Percentiles rank a stretch among this genome's conserved stretches.
Evolutionary conservation across 306 rosid species (phyloP).

Genomic region (Cotoneaster glaucophyllus): DNA sequence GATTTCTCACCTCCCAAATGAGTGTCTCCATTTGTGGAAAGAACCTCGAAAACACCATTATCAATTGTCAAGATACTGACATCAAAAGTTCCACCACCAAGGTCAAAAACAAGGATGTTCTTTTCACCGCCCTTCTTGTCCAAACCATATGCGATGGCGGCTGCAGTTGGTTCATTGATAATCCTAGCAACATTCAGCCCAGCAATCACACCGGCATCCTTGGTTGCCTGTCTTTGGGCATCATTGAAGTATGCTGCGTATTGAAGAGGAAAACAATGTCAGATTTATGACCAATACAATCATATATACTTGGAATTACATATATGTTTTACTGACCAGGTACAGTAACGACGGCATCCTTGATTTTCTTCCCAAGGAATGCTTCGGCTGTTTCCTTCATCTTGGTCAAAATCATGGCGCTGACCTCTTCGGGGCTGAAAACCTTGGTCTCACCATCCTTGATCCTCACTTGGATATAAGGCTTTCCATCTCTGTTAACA

Average conservation of each 20-base stretch:
- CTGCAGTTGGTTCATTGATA: constrained; percentile 96
- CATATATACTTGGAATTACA: background rate
- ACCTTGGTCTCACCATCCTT: constrained; percentile 96
- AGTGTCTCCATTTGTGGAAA: constrained; percentile 93
- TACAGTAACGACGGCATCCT: constrained; percentile 89
- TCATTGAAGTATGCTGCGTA: constrained; percentile 89
- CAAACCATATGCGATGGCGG: constrained; percentile 95
- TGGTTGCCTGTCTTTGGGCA: constrained; percentile 99
- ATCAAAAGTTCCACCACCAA: constrained; percentile 98
- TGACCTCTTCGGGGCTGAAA: constrained; percentile 94
- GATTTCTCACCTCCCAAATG: constrained; percentile 84
- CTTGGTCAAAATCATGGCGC: constrained; percentile 79
- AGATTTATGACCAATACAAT: background rate
- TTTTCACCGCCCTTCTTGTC: constrained; percentile 99
- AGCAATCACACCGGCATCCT: constrained; percentile 94
- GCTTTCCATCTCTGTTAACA: constrained; percentile 95
- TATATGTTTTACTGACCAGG: constrained; percentile 49
- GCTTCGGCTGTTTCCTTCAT: constrained; percentile 99
- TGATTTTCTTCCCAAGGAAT: constrained; percentile 88
- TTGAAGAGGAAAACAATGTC: constrained; percentile 1
- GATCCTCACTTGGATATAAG: constrained; percentile 75
- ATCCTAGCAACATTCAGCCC: constrained; percentile 97
- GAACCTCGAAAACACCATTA: constrained; percentile 95
- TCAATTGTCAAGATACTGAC: constrained; percentile 99
- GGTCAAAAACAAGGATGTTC: constrained; percentile 96